Evolutionary conservation across 2,329 filamentous ascomycete species (phyloP).

Genomic region (Cladophialophora exuberans): DNA sequence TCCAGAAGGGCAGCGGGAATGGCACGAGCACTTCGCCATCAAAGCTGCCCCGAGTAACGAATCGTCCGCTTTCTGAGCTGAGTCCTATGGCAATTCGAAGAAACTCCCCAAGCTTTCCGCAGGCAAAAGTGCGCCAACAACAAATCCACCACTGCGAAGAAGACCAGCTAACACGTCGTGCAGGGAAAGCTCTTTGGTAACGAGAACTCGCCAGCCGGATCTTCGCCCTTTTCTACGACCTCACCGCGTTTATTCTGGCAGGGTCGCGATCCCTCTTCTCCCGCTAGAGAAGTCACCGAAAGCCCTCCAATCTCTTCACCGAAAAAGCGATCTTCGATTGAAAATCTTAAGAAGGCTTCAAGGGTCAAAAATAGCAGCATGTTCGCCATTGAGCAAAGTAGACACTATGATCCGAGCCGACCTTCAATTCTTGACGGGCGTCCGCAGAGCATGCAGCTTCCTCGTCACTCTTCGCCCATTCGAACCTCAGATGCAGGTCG

Average conservation of each 20-base stretch:
- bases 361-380: slow-evolving; percentile 98
- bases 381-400: slow-evolving; percentile 87
- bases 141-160: not conserved
- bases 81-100: slow-evolving; percentile 81
- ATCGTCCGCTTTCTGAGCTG: slow-evolving; percentile 85
- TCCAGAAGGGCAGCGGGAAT: slow-evolving; percentile 38
- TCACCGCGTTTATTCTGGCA: slow-evolving; percentile 94
- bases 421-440: slow-evolving; percentile 73
- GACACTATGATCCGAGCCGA: slow-evolving; percentile 85
- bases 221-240: slow-evolving; percentile 67
- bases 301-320: slow-evolving; percentile 67
- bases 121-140: slow-evolving; percentile 65
- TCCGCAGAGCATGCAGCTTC: slow-evolving; percentile 51
- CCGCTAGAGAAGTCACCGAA: slow-evolving; percentile 67
- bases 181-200: slow-evolving; percentile 57
- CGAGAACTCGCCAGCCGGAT: slow-evolving; percentile 83
- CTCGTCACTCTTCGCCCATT: slow-evolving; percentile 17
- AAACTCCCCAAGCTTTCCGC: slow-evolving; percentile 91
- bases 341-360: slow-evolving; percentile 91
- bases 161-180: slow-evolving; percentile 16
- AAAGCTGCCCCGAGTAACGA: slow-evolving; percentile 63
- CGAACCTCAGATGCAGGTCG: slow-evolving; percentile 49
- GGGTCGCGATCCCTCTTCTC: slow-evolving; percentile 68
- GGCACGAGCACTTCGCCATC: slow-evolving; percentile 55
- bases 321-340: slow-evolving; percentile 84